Evolutionary conservation across 208 protist genomes (phyloP), one percentile per base, ranked within the genome.

Genomic region (Acanthamoeba quina): DNA sequence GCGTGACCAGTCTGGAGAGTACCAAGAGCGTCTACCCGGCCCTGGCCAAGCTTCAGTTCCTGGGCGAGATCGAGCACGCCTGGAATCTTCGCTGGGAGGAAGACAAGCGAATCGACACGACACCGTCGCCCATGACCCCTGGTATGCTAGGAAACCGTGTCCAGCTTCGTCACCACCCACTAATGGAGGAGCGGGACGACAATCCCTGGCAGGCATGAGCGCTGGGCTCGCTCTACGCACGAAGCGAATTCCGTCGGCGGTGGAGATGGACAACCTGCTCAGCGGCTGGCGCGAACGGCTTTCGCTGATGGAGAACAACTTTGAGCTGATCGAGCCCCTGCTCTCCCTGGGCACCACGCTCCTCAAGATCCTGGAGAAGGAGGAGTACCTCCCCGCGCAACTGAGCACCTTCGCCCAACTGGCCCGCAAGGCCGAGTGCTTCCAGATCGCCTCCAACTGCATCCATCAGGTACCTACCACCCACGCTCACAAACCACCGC

Each of bases 1-100:
- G 94, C 31, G 37, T 82, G n/a, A 92, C 85, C 19, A 86, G 62
- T 21, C 31, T 92, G n/a, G 94, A 95, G 60, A 95, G 94, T 54
- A 95, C 94, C 74, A 95, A 95, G 64, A 95, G 85, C 60, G 90
- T 95, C 19, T 93, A 95, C 68, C 94, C 94, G 74, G 94, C 64
- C 5, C n/a, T 95, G 47, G 94, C 85, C 29, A 92, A 95, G 72
- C 76, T 95, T 4, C 94, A 95, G 54, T 95, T 93, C 66, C 47
- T 95, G 37, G 47, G 90, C 62, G 94, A 95, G 58, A 95, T 95
- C 29, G 83, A 95, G 49, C 29, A 93, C 82, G 92, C 92, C 7
- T 94, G 92, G 92, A 37, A 19, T 58, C 62, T 94, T 2, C 54
- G 92, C 41, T 94, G 92, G 92, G 60, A 70, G 37, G 90, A 93